phyloP scores from a whole-genome alignment of 2,329 filamentous ascomycete genomes.

The Aspergillus unguis region DNA sequence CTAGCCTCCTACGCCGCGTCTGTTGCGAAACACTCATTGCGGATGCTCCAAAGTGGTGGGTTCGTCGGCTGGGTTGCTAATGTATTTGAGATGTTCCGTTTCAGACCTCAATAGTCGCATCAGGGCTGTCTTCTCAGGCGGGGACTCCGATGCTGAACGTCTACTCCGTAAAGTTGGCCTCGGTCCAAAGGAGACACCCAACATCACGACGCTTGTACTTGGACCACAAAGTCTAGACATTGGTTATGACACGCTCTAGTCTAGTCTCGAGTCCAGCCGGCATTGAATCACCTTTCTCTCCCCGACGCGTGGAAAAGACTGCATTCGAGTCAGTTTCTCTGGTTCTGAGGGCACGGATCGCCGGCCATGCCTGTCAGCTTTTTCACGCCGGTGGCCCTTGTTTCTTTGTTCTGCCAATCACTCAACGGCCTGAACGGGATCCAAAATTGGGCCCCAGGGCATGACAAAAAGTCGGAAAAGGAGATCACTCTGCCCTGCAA shows the following conservation, averaged over 20 bases:
- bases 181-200: constrained; percentile 9
- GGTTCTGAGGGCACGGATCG: constrained; percentile 16
- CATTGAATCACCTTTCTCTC: constrained; percentile 1
- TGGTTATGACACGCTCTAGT: neutral
- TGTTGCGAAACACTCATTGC: constrained; percentile 5
- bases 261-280: neutral
- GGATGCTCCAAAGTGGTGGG: constrained; percentile 7
- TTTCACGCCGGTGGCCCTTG: constrained; percentile 9
- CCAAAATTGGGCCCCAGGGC: neutral
- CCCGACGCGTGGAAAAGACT: constrained; percentile 2
- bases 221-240: constrained; percentile 1
- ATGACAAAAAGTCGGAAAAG: constrained; percentile 8
- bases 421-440: constrained; percentile 2
- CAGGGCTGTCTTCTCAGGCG: constrained; percentile 2
- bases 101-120: constrained; percentile 11
- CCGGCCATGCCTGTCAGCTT: constrained; percentile 18
- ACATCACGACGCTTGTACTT: constrained; percentile 2
- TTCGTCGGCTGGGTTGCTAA: neutral
- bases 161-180: neutral
- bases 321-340: neutral
- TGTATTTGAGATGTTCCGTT: constrained; percentile 5
- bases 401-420: constrained; percentile 12
- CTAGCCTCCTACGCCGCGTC: constrained; percentile 3
- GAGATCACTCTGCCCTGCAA: constrained; percentile 10
- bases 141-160: constrained; percentile 5